Evolutionary conservation across 169 alveolate species (phyloP), one percentile per base, ranked within the genome.

Genomic region (Eimeria mitis): DNA sequence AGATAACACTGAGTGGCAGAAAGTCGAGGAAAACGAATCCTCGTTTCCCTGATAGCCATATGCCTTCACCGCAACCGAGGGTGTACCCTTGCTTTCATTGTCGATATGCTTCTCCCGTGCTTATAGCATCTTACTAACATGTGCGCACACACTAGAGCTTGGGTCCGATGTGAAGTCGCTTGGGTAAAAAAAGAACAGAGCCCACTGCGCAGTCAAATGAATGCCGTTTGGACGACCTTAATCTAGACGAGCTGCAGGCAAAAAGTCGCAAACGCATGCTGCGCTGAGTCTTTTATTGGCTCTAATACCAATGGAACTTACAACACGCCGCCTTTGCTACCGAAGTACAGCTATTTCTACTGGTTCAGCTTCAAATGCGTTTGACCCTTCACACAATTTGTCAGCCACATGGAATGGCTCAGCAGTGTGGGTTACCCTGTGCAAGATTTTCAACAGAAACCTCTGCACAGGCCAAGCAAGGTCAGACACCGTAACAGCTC

Each of bases 231-330:
- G 4, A 73, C 34, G 83, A 13, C 83, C 2, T 73, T 73, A 73
- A 40, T 73, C 83, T 19, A 73, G 83, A 40, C 70, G 89, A 47
- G 65, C 68, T 79, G 89, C 89, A 79, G 47, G 21, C 89, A 47
- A 47, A 79, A 40, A 73, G 14, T 40, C 83, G 54, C 83, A 73
- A 37, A 73, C 34, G 83, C 83, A 73, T 73, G 13, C 56, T 73
- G 56, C 54, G 31, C 56, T 54, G 19, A 73, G 28, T n/a, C n/a
- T 13, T 73, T 40, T n/a, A 73, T 34, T 11, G 56, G 34, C 83
- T 40, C 34, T 19, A 40, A 34, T 5, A n/a, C 79, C n/a, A 31
- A 37, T 70, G 52, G 13, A 25, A 40, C 83, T 73, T 37, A 19
- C 37, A 40, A 40, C 52, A 16, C 8, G 83, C 78, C 28, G 83